Evolutionary conservation across 2,329 filamentous ascomycete genomes (phyloP).

Genomic region (Cladorrhinum sp.): DNA sequence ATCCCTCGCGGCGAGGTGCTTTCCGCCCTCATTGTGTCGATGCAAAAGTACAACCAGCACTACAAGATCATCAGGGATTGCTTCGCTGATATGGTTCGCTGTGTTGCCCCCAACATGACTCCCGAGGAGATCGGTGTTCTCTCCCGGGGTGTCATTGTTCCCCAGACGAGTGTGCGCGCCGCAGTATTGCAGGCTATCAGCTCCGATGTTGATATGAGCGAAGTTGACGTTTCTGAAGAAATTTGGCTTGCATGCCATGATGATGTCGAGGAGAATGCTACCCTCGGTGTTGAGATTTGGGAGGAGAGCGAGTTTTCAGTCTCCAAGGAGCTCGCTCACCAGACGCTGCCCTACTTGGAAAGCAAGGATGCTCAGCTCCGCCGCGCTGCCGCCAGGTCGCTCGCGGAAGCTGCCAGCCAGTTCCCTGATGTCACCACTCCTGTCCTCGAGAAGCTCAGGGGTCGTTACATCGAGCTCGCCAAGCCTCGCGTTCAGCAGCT

Average conservation of each 20-base stretch:
- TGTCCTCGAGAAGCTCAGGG: slow-evolving; percentile 63
- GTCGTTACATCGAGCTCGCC: slow-evolving; percentile 71
- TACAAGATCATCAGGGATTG: slow-evolving; percentile 95
- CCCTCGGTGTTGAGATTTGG: slow-evolving; percentile 86
- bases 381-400: slow-evolving; percentile 74
- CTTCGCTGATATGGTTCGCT: slow-evolving; percentile 79
- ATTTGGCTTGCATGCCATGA: slow-evolving; percentile 94
- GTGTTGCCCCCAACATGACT: slow-evolving; percentile 77
- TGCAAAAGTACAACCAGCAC: slow-evolving; percentile 88
- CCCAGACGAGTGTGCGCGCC: slow-evolving; percentile 75
- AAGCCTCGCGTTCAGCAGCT: slow-evolving; percentile 80
- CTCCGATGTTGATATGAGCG: slow-evolving; percentile 86
- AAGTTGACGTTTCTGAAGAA: slow-evolving; percentile 80
- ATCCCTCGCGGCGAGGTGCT: slow-evolving; percentile 76
- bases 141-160: slow-evolving; percentile 74
- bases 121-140: slow-evolving; percentile 70
- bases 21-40: slow-evolving; percentile 68
- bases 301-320: slow-evolving; percentile 83
- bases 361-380: slow-evolving; percentile 78
- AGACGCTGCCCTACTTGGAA: slow-evolving; percentile 74
- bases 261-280: slow-evolving; percentile 80
- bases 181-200: slow-evolving; percentile 87
- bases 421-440: slow-evolving; percentile 58
- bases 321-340: slow-evolving; percentile 59
- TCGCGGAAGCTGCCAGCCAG: slow-evolving; percentile 68